A percentile compares a stretch with the other conserved stretches of the same genome.
Conservation (phyloP, 345 rosid genomes). For the Eucalyptus victrix region DNA sequence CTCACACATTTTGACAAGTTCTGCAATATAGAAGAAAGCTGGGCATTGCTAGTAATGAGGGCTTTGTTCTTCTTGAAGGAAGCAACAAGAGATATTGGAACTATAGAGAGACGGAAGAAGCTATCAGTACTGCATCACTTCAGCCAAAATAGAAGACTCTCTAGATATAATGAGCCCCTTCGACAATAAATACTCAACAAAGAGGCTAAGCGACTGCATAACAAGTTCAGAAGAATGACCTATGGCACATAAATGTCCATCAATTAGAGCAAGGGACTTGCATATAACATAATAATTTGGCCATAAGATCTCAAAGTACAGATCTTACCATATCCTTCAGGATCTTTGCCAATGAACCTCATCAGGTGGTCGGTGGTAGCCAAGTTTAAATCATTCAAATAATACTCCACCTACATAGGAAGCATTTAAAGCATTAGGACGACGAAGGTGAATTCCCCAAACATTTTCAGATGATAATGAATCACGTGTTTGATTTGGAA, state of each 20-base stretch:
- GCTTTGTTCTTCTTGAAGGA: too few relatives aligned
- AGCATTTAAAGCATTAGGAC: background rate
- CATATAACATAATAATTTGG: background rate
- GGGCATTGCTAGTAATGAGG: too few relatives aligned
- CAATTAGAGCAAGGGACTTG: background rate
- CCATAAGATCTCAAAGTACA: background rate
- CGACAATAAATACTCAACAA: too few relatives aligned
- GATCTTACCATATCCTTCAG: slow-evolving; percentile 84
- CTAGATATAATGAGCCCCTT: background rate
- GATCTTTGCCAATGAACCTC: slow-evolving; percentile 90
- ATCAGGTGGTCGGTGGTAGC: slow-evolving; percentile 97
- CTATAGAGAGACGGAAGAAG: too few relatives aligned
- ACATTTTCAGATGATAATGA: background rate
- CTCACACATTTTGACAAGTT: too few relatives aligned
- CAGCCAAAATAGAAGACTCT: too few relatives aligned
- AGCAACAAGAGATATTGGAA: too few relatives aligned
- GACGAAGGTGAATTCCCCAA: background rate
- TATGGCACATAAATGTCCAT: background rate
- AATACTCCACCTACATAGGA: slow-evolving; percentile 77
- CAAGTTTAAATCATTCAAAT: slow-evolving; percentile 93
- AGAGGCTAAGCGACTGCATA: background rate
- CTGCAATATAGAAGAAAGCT: too few relatives aligned
- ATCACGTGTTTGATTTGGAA: background rate
- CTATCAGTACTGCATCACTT: too few relatives aligned
- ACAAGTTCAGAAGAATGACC: background rate